Evolutionary conservation across 2,329 filamentous ascomycete species (phyloP).

Genomic region (Aspergillus fumigatiaffinis): DNA sequence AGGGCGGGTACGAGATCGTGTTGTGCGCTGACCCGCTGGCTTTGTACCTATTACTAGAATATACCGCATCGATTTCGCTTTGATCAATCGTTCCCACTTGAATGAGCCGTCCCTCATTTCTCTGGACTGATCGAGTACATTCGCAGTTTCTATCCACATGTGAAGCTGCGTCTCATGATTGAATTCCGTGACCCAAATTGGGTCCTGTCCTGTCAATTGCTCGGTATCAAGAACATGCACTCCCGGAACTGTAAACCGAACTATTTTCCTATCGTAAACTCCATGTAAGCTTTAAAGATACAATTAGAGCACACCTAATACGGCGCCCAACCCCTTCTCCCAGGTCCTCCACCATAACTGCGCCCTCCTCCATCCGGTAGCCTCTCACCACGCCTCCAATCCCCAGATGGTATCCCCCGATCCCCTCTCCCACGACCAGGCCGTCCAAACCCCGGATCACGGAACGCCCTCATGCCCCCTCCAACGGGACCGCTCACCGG

Average conservation of each 20-base stretch:
- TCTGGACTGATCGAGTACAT: neutral
- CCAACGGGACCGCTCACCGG: conserved; percentile 41
- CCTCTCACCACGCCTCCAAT: conserved; percentile 49
- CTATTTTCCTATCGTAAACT: neutral
- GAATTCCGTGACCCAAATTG: too few relatives aligned
- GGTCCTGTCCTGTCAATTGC: neutral
- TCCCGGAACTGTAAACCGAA: neutral
- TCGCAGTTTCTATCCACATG: neutral
- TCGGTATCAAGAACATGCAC: neutral
- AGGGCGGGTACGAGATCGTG: neutral
- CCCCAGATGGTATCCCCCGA: conserved; percentile 40
- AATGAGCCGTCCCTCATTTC: neutral
- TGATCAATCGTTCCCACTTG: neutral
- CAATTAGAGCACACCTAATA: conserved; percentile 16
- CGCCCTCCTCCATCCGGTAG: conserved; percentile 35
- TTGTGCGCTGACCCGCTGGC: conserved; percentile 22
- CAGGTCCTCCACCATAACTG: conserved; percentile 36
- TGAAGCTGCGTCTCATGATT: too few relatives aligned
- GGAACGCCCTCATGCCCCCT: conserved; percentile 39
- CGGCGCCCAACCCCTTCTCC: conserved; percentile 39
- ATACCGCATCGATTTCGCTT: conserved; percentile 27
- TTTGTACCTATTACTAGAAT: conserved; percentile 32
- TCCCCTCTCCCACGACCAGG: conserved; percentile 42
- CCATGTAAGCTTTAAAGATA: neutral
- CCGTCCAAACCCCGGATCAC: conserved; percentile 46